Evolutionary conservation across 129 eudicot genomes (phyloP), one percentile per base, ranked within the genome.

Genomic region (Chrysanthemum seticuspe): DNA sequence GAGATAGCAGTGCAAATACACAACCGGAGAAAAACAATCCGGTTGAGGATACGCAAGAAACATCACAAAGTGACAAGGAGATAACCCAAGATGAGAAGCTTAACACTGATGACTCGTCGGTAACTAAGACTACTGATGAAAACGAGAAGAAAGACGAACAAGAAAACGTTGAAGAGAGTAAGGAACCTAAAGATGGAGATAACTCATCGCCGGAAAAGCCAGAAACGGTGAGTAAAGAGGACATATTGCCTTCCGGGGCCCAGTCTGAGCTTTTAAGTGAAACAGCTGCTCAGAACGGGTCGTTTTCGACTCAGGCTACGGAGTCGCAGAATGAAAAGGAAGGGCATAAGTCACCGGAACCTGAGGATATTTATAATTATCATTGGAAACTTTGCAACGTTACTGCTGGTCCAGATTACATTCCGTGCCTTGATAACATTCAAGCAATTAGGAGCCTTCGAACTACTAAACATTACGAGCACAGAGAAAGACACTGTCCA

Each of bases 401-500:
- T 13, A 86, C 90, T 50, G 96, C 97, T 29, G 97, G 97, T 56
- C 62, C 90, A 14, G 97, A 91, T 76, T 91, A 80, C 74, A 91
- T 91, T 36, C 97, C 97, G 0, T 91, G 96, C 80, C 96, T 88
- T 68, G 97, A 91, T 69, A 91, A 91, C 67, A 73, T 85, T 73
- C 72, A 78, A 76, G 97, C 86, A 48, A 88, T 91, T 48, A 82
- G 40, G 67, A 74, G 80, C 23, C 97, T 91, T 66, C 66, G 76
- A 58, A 62, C 83, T 27, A 91, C 97, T 21, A 91, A 91, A 72
- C 97, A 91, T 71, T 91, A 91, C 71, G 96, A 91, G 76, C 97
- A 91, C 73, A 81, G 97, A 69, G 97, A 91, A 77, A 88, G 97
- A 84, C 97, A 91, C 59, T 91, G 97, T 66, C 97, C 97, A 0